Conservation (phyloP, 1,139 yeast genomes). For the Diutina sp. region DNA sequence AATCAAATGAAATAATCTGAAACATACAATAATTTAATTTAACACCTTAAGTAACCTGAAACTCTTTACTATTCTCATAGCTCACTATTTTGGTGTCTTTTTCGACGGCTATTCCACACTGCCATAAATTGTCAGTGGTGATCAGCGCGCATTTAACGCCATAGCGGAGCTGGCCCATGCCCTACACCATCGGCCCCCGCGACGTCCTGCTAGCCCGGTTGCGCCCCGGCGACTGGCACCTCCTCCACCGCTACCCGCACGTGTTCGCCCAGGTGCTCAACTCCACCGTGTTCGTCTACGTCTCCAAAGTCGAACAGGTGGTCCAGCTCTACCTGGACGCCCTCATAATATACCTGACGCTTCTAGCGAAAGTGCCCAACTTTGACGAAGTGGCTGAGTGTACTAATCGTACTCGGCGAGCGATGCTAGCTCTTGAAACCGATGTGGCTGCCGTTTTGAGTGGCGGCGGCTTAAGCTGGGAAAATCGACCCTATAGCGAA, state of each 20-base stretch:
- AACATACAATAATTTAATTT: no score
- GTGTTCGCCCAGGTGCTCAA: constrained; percentile 24
- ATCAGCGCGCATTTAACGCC: background rate
- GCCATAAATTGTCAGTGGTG: background rate
- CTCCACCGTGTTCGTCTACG: constrained; percentile 16
- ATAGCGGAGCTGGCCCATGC: constrained; percentile 11
- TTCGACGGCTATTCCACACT: no score
- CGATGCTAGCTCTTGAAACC: background rate
- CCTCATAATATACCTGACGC: constrained; percentile 27
- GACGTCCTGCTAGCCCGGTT: constrained; percentile 7
- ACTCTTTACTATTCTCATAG: no score
- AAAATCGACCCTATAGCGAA: background rate
- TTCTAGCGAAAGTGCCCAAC: constrained; percentile 26
- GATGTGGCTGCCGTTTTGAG: background rate
- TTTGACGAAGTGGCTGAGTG: constrained; percentile 26
- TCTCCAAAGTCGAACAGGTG: constrained; percentile 18
- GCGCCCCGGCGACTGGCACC: constrained; percentile 12
- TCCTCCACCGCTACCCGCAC: constrained; percentile 15
- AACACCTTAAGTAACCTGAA: no score
- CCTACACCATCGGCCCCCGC: constrained; percentile 23
- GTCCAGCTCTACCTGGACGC: constrained; percentile 27
- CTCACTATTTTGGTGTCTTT: no score
- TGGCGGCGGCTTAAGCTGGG: background rate
- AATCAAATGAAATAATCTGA: no score
- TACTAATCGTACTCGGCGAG: background rate